A percentile compares a stretch with the other conserved stretches of the same genome.
Conservation (phyloP, 805 yeast genomes). For the Myxozyma nipponensis region DNA sequence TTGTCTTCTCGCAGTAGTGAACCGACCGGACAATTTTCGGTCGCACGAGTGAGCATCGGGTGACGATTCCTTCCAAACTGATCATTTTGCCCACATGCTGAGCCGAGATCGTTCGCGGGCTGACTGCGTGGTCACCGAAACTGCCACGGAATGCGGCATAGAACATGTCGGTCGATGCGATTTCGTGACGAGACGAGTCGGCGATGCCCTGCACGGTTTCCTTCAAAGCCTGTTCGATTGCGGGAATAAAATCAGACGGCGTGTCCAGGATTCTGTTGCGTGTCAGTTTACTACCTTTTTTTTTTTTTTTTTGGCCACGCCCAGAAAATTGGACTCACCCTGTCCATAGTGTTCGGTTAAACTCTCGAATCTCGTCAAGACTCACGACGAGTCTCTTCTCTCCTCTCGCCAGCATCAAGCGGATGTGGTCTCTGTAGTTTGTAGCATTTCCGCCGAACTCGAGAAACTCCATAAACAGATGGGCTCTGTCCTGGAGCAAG, state of each 20-base stretch:
- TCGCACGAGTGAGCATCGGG: slow-evolving; percentile 86
- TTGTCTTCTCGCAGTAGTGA: slow-evolving; percentile 83
- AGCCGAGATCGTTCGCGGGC: slow-evolving; percentile 84
- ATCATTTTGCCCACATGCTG: slow-evolving; percentile 73
- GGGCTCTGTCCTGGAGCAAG: slow-evolving; percentile 58
- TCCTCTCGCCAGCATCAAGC: slow-evolving; percentile 65
- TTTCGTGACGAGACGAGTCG: slow-evolving; percentile 52
- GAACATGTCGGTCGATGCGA: slow-evolving; percentile 60
- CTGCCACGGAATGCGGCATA: slow-evolving; percentile 84
- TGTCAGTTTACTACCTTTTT: too few species aligned
- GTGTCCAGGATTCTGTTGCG: slow-evolving; percentile 45
- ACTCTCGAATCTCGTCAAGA: slow-evolving; percentile 82
- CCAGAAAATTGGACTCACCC: slow-evolving; percentile 49
- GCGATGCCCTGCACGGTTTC: slow-evolving; percentile 73
- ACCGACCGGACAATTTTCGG: slow-evolving; percentile 90
- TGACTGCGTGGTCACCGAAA: slow-evolving; percentile 80
- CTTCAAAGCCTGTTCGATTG: slow-evolving; percentile 79
- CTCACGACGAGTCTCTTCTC: slow-evolving; percentile 66
- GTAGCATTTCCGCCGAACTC: slow-evolving; percentile 51
- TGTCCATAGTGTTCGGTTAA: slow-evolving; percentile 70
- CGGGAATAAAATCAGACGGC: slow-evolving; percentile 85
- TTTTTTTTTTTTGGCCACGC: too few species aligned
- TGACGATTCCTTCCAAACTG: slow-evolving; percentile 91
- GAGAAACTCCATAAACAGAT: slow-evolving; percentile 83
- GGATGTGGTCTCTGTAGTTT: slow-evolving; percentile 65